Base-by-base conservation (phyloP, 1,284 basidiomycete species). In the Puccinia polysora region DNA sequence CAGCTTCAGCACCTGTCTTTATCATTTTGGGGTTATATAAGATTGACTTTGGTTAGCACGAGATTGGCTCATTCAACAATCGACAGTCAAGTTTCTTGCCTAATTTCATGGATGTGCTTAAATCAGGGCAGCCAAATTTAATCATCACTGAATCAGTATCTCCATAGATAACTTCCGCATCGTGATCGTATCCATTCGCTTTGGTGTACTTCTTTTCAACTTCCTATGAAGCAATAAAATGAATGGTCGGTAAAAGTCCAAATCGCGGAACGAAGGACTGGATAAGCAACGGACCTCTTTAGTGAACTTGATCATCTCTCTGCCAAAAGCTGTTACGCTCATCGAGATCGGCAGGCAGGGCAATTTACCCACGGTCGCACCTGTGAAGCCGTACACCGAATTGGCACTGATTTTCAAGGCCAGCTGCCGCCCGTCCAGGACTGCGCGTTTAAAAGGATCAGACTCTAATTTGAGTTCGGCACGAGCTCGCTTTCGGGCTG, bases 71-170 rank as follows among this genome's bases (percentile, higher is more conserved):
- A 3, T 58, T 53, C 36, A 28, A 53, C 60, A 14, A 32, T 6
- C 36, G n/a, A 45, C 3, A 34, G 53, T 30, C 18, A 20, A 45
- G 36, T 45, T 60, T 78, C 84, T 47, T 78, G 90, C 91, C 93
- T 20, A 96, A 82, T 50, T 85, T 84, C 93, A 97, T 97, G 45
- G 94, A 91, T 5, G 84, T 85, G 43, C 84, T 83, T 34, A 97
- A 82, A 77, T 97, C 91, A 4, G 84, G 86, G 47, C 91, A 90
- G 4, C 94, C 93, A 76, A 97, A 97, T 76, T 86, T 88, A 58
- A 96, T 89, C 93, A 97, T 97, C 78, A 97, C 92, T 0, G 93
- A 97, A 82, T 97, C 93, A 0, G 93, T 97, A 80, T 97, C 93
- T 75, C 93, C 93, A 76, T 97, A 97, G 73, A 97, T 90, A 78